Base-by-base conservation (phyloP, 352 stramenopile genomes). In the Globisporangium lucens region DNA sequence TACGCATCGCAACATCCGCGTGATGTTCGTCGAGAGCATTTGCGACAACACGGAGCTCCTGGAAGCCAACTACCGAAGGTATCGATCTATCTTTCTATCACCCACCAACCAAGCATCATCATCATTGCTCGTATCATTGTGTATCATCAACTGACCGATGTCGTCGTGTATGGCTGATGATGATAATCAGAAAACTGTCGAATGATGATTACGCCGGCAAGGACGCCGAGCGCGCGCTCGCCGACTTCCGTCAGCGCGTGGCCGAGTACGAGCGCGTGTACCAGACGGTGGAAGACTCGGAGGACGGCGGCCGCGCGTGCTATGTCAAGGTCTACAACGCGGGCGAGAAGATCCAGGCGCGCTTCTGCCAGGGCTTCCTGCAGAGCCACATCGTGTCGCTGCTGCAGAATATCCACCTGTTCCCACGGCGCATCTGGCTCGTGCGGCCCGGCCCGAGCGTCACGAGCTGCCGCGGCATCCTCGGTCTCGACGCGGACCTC, bases 1-100 rank as follows among this genome's bases (percentile, higher is more conserved):
- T 61, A 79, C 75, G 38, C 85, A 90, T 49, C 65, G 47, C 36
- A 93, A 91, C 67, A 76, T 89, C 56, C 83, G 94, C 56, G 89
- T 98, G 59, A 91, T 98, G 71, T 98, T 98, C 74, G 90, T 98
- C 0, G 95, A 98, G 74, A 97, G 85, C 71, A 97, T 98, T 72
- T 98, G 95, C 72, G 94, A 98, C 75, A 95, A 98, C 71, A 69
- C 87, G 49, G 80, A 97, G 71, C 73, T 98, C 15, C 76, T 98
- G 10, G 78, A 97, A 63, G 90, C 87, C 63, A 98, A 98, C 81
- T 98, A 96, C 68, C 76, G 77, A 57, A 71, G 86, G 85, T 92
- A 46, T 4, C 27, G 17, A 10, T 55, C n/a, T 9, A 46, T 4
- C 27, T 27, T 7, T 29, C n/a, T 29, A 24, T 24, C 24, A 24